Evolutionary conservation across 192 early-diverging fungal genomes (phyloP).

Genomic region (Paraglomus brasilianum): DNA sequence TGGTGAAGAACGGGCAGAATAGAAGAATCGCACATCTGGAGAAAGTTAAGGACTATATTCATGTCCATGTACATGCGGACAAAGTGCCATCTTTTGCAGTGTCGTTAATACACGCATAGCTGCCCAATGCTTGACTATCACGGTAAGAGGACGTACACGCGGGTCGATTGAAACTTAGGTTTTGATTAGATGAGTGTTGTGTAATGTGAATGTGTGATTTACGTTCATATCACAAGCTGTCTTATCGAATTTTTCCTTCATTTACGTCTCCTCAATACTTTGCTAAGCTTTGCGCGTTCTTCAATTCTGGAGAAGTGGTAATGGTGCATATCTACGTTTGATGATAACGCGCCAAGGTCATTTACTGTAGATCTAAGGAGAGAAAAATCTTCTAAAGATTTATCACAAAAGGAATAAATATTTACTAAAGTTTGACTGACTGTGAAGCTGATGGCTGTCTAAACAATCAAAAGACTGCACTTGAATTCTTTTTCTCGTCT

Average conservation of each 20-base stretch:
- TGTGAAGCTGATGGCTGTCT: too few species aligned
- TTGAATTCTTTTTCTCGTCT: too few species aligned
- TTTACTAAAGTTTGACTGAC: too few species aligned
- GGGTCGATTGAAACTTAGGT: constrained; percentile 86
- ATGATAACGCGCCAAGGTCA: constrained; percentile 75
- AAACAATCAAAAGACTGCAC: too few species aligned
- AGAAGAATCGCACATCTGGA: constrained; percentile 86
- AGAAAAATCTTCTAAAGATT: too few species aligned
- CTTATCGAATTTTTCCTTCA: neutral
- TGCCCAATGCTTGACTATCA: constrained; percentile 96
- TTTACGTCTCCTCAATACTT: constrained; percentile 68
- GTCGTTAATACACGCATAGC: constrained; percentile 79
- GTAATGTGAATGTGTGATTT: constrained; percentile 86
- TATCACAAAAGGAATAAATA: too few species aligned
- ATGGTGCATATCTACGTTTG: constrained; percentile 91
- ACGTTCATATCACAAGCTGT: constrained; percentile 92
- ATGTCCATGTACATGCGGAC: constrained; percentile 93
- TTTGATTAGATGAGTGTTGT: constrained; percentile 88
- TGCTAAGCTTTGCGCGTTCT: constrained; percentile 73
- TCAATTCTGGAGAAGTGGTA: constrained; percentile 77
- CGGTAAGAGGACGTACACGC: constrained; percentile 83
- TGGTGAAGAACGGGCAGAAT: constrained; percentile 86
- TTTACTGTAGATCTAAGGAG: constrained; percentile 76
- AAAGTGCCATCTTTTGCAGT: constrained; percentile 91
- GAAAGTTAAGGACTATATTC: constrained; percentile 89